phyloP scores from a whole-genome alignment of 2,329 filamentous ascomycete species.

The Orbilia javanica region DNA sequence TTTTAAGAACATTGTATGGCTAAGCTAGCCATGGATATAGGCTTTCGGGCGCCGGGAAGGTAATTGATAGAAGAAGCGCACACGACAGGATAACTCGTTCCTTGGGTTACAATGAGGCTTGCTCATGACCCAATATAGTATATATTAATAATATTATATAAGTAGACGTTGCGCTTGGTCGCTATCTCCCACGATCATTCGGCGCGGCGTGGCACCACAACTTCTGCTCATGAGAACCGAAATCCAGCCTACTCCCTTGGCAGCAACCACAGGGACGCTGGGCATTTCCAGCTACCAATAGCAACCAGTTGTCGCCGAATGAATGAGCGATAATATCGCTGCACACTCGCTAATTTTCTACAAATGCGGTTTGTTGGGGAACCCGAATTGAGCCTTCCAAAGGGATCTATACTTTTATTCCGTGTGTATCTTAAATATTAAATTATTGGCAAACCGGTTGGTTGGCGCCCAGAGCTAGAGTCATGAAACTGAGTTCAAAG shows the following conservation, averaged over 20 bases:
- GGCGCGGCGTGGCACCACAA: no score
- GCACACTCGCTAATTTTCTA: constrained; percentile 12
- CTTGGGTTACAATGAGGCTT: constrained; percentile 43
- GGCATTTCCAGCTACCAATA: neutral
- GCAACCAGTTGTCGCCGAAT: neutral
- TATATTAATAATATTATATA: constrained; percentile 15
- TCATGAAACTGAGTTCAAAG: no score
- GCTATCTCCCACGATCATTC: neutral
- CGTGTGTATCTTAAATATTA: no score
- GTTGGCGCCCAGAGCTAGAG: no score
- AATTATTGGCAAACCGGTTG: no score
- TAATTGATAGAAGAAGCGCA: neutral
- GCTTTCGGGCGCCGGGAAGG: neutral
- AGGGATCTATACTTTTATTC: neutral
- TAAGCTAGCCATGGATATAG: neutral
- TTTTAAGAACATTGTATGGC: neutral
- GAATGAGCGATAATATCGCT: neutral
- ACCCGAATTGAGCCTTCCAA: constrained; percentile 8
- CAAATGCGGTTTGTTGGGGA: neutral
- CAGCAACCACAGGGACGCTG: neutral
- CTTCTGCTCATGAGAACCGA: neutral
- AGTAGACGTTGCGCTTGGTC: neutral
- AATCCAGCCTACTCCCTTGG: neutral
- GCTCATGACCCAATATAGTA: constrained; percentile 4
- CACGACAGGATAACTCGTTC: neutral